Base-by-base conservation (phyloP, 768 basidiomycete species). In the Butyriboletus loyo region DNA sequence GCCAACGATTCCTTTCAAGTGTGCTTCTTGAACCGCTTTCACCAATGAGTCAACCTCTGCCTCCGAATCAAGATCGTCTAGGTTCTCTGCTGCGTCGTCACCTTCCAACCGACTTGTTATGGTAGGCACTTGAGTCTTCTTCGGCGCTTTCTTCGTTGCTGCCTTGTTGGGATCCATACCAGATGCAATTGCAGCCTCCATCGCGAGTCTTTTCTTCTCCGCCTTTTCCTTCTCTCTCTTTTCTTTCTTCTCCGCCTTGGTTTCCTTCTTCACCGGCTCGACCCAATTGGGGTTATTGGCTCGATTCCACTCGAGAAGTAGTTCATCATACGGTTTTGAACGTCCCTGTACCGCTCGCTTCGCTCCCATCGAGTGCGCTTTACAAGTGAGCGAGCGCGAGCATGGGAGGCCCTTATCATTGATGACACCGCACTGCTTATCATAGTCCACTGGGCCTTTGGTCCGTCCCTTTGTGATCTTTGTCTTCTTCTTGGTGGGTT, bases 351-450 rank as follows among this genome's bases (percentile, higher is more conserved):
- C 95, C 9, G 89, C 83, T 17, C 96, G 88, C 71, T 99, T 99
- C 11, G 92, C 89, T 14, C 92, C 92, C 87, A 99, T 96, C 2
- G 92, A 88, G 67, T 99, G 96, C 6, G 96, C 92, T 72, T 99
- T 99, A 76, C 96, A 99, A 0, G 96, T 98, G 34, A 99, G 80
- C 7, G 93, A 93, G 25, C 96, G 89, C 13, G 93, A 92, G 66
- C 96, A 99, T 0, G 92, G 93, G 7, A 92, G 74, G 39, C 81
- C 81, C 70, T 97, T 97, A 73, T 96, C 94, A 72, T 96, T 98
- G 68, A 97, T 96, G 34, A 98, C 96, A 46, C 96, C 94, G 62
- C 96, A 98, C 58, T 97, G 94, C 50, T 82, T 85, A 74, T 97
- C 92, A 57, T 85, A 84, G 71, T 98, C 88, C 45, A 96, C 83